Percentiles rank a stretch among this genome's conserved stretches.
Conservation (phyloP, 345 rosid genomes). For the Salix caprea region DNA sequence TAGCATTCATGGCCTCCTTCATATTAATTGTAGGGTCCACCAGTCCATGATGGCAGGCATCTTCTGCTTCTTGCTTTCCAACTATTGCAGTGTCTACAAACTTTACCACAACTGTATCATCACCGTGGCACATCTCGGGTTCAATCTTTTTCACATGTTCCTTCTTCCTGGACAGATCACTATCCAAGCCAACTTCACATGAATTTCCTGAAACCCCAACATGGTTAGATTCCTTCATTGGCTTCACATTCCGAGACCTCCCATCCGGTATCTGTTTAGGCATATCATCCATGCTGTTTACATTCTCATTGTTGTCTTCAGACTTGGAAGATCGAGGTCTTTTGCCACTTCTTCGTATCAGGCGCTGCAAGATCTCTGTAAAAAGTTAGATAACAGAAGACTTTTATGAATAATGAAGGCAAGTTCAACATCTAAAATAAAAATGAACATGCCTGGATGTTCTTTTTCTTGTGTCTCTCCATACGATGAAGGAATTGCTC, state of each 20-base stretch:
- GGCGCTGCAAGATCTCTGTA: slow-evolving; percentile 31
- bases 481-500: slow-evolving; percentile 71
- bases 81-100: slow-evolving; percentile 67
- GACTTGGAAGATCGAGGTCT: slow-evolving; percentile 23
- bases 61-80: slow-evolving; percentile 72
- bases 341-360: slow-evolving; percentile 35
- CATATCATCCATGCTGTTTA: slow-evolving; percentile 10
- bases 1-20: slow-evolving; percentile 84
- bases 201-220: background rate
- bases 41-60: slow-evolving; percentile 80
- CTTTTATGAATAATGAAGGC: background rate
- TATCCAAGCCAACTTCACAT: background rate
- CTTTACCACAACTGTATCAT: slow-evolving; percentile 48
- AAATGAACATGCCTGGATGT: slow-evolving; percentile 44
- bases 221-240: slow-evolving; percentile 18
- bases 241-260: slow-evolving; percentile 22
- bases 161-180: background rate
- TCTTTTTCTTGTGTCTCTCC: slow-evolving; percentile 63
- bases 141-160: slow-evolving; percentile 14
- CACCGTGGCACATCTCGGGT: slow-evolving; percentile 23
- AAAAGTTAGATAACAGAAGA: slow-evolving; percentile 14
- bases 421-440: slow-evolving; percentile 11
- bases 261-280: slow-evolving; percentile 3
- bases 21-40: slow-evolving; percentile 82
- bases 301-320: slow-evolving; percentile 29